Base-by-base conservation (phyloP, 2,329 filamentous ascomycete genomes). In the Diplodia corticola region DNA sequence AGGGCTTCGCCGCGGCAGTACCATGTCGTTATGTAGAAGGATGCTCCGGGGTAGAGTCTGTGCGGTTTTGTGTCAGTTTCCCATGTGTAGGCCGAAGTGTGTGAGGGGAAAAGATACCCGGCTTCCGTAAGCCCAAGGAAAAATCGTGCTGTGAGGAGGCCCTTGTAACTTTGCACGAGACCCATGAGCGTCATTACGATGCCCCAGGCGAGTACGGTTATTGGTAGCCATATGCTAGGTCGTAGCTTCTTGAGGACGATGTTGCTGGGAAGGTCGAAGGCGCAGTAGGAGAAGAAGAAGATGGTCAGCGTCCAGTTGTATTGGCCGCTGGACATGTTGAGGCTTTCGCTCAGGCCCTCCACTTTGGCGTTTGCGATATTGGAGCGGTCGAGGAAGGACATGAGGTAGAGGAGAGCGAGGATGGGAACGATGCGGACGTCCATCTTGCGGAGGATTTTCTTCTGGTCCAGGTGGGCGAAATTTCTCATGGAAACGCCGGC, bases 301-400 rank as follows among this genome's bases (percentile, higher is more conserved):
- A 89, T 72, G 0, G 86, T 89, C 53, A 89, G 71, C 0, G 86
- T 85, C 0, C 84, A 85, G 1, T 89, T 80, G 69, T 90, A 90
- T 68, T 89, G 80, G 54, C 88, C 86, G 0, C 85, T 86, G 6
- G 51, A 51, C 63, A 77, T 68, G 5, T 68, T 40, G 5, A 73
- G 66, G 6, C 71, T 68, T 15, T 66, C 67, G n/a, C 68, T 69
- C 15, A 76, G 65, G 15, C 73, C 71, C 63, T 76, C 73, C 24
- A 80, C 73, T 20, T 74, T 73, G 59, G 71, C 79, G 81, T 85
- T 88, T 24, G 68, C 71, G 37, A 79, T 64, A n/a, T 50, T 61
- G 3, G 57, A 61, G 28, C 57, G 48, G 37, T 77, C 75, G 12
- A 77, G 67, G 61, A 73, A 73, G 26, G 71, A 73, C 4, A 76